Base-by-base conservation (phyloP, 1,139 yeast species). In the Yamadazyma pseudoaaseri region DNA sequence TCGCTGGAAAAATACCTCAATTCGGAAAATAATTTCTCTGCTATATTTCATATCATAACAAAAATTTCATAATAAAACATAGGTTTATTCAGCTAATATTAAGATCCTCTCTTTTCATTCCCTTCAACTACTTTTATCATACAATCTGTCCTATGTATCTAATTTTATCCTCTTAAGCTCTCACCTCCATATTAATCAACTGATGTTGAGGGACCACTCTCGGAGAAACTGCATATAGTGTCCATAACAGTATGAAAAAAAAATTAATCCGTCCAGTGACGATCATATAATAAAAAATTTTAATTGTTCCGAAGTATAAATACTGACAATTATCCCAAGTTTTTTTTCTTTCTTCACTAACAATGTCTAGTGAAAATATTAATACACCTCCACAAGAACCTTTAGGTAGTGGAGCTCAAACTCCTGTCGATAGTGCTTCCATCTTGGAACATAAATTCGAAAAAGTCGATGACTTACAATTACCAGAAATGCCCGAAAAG, bases 341-440 rank as follows among this genome's bases (percentile, higher is more conserved):
- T 22, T 22, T 22, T 22, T 22, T 18, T 18, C 13, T 12, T 22
- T 18, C 21, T 18, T 10, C 21, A 18, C 21, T 22, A 22, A 22
- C 25, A 22, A 22, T 22, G 25, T 22, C 25, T 10, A 22, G 25
- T 22, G 12, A 22, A 10, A n/a, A 22, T 22, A 10, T 6, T 10
- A 22, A 22, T 12, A 7, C 25, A 22, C 25, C 25, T 7, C 25
- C 6, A 6, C 21, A 18, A 18, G 21, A 18, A 18, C 10, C 21
- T 18, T 10, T 11, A 9, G 25, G 12, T 9, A 44, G 48, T 38
- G 65, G 64, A 34, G 56, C 48, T 38, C 62, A 57, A 39, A 65
- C 70, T 26, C 70, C 69, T 27, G 52, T 56, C 14, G 58, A 54
- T 34, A 52, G 54, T 35, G 43, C 51, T 16, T 59, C 65, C 20